A percentile compares a stretch with the other conserved stretches of the same genome.
These are phyloP conservation scores for Bipolaris oryzae DNA, from an alignment of 2,329 filamentous ascomycete species.

Conservation along the genomic window DNA sequence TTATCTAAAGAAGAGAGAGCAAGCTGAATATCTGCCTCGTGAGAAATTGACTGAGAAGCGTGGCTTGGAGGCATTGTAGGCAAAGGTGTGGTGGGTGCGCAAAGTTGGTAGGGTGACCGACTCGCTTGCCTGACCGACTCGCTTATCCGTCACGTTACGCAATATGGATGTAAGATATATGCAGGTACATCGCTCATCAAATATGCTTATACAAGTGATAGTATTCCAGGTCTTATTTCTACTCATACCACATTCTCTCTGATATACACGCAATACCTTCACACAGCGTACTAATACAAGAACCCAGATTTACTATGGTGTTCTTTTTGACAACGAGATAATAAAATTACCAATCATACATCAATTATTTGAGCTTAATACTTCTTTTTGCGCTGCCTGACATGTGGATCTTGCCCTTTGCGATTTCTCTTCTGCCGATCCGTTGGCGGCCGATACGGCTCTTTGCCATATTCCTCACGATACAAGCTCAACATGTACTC, in stretches of 20 bases:
- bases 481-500: slow-evolving; percentile 44
- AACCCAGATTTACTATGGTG: background rate
- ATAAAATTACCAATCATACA: no score
- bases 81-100: no score
- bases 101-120: no score
- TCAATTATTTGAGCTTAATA: slow-evolving; percentile 18
- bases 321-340: background rate
- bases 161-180: no score
- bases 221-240: background rate
- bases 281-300: background rate
- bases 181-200: no score
- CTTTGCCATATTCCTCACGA: slow-evolving; percentile 42
- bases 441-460: slow-evolving; percentile 40
- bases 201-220: background rate
- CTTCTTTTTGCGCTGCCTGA: slow-evolving; percentile 37
- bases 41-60: no score
- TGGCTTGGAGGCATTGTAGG: no score
- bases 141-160: no score
- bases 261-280: background rate
- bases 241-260: background rate
- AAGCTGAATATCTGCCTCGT: no score
- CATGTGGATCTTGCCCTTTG: slow-evolving; percentile 43
- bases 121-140: no score
- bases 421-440: slow-evolving; percentile 41
- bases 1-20: no score